Base-by-base conservation (phyloP, 2,329 filamentous ascomycete species). In the Pseudogymnoascus sp. region DNA sequence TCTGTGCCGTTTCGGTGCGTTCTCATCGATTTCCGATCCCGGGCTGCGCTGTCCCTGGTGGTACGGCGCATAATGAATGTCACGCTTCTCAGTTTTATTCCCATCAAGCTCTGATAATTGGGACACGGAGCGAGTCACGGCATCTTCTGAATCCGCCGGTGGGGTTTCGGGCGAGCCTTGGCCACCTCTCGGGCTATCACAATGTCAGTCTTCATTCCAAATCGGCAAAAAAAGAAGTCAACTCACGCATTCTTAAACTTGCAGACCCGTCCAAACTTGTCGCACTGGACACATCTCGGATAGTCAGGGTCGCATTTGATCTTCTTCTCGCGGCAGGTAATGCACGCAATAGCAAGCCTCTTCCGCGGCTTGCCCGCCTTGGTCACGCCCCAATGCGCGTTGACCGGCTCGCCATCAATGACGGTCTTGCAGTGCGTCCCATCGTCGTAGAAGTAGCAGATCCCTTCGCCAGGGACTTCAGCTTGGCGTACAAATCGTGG, bases 291-390 rank as follows among this genome's bases (percentile, higher is more conserved):
- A 70, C 93, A 97, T 69, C 91, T 91, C 40, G 90, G 90, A 67
- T 86, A 88, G 69, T 93, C 91, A 1, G 92, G 93, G 68, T 96
- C 91, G 72, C 93, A 97, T 75, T 96, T 96, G 78, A 97, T 96
- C 81, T 96, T 97, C 85, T 96, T 97, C 77, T 96, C 92, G 61
- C 93, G 85, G 74, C 93, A 97, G 11, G 91, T 95, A 64, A 96
- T 82, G 72, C 93, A 97, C n/a, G 91, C 91, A 73, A 96, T 92
- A 24, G 93, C 92, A 63, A 96, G 81, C 63, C 93, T 83, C 78
- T 97, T 97, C 68, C 93, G 85, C 59, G 93, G 92, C 77, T 96
- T 96, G 13, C 93, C 93, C 1, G 93, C 92, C 76, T 96, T 96
- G 37, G 93, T 96, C 8, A 96, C 86, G 14, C 93, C 92, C 93